Base-by-base conservation (phyloP, 176 grass and related monocot genomes). In the Stipa capillata region DNA sequence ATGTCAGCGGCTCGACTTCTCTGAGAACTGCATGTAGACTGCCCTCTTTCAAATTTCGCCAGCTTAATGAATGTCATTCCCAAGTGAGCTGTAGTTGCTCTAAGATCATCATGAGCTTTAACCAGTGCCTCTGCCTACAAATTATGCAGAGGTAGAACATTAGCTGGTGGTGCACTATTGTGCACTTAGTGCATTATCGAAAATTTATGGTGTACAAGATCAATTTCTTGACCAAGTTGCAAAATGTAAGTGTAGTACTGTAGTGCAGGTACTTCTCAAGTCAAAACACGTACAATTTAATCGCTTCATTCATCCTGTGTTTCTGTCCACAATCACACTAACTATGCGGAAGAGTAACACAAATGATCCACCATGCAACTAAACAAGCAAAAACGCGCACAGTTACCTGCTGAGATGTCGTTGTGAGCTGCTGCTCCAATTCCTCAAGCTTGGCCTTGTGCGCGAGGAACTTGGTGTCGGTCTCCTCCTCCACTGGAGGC, bases 31-130 rank as follows among this genome's bases (percentile, higher is more conserved):
- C 77, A 87, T 42, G 74, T 59, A 32, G 74, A 84, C 52, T 94
- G 72, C 45, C 84, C 89, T 15, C 61, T 94, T 78, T 94, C 95
- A 82, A 94, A 97, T 74, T 94, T 97, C 29, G 86, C 85, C 44
- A 97, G 73, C 80, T 92, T 97, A 55, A 97, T 32, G 59, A 97
- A 92, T 58, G 91, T 74, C 82, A 97, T 84, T 63, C 95, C 95
- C 77, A 97, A 83, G 48, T 83, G 80, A 74, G 87, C 95, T 73
- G 89, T 89, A 17, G 89, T 89, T 72, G 77, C 71, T 83, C 87
- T 93, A 70, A 88, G 76, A 84, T 97, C 92, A 27, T 92, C 89
- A 49, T 90, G 86, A 86, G 85, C 69, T 88, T 94, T 94, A 69
- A 89, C 69, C 65, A 94, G 63, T 23, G 20, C 40, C 14, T 94